These are phyloP conservation scores for Linum usitatissimum DNA, from an alignment of 345 rosid species.

Conservation along the genomic window DNA sequence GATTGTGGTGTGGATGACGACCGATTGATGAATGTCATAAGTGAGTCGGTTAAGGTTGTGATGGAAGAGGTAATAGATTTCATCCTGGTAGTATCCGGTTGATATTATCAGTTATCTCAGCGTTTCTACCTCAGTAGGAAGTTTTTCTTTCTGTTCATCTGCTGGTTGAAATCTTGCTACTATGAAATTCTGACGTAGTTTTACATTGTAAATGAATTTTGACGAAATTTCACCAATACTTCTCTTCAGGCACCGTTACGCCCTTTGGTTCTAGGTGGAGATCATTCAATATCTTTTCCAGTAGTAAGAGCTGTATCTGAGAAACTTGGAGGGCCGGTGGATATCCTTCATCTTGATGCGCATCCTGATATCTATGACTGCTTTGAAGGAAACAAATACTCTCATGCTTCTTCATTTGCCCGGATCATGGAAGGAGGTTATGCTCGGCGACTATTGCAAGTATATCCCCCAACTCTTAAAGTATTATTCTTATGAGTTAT, in stretches of 20 bases:
- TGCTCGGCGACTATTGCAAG: conserved; percentile 88
- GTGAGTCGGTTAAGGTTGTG: conserved; percentile 77
- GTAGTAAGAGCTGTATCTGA: conserved; percentile 90
- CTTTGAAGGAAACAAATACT: conserved; percentile 85
- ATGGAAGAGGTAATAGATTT: conserved; percentile 65
- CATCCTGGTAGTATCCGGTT: neutral
- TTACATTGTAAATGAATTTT: conserved; percentile 2
- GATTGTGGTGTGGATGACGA: conserved; percentile 96
- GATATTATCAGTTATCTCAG: no score
- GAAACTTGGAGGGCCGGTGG: conserved; percentile 95
- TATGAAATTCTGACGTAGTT: neutral
- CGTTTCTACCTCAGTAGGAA: no score
- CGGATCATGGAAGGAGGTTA: conserved; percentile 98
- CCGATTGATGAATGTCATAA: conserved; percentile 75
- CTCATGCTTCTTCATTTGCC: conserved; percentile 98
- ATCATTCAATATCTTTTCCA: conserved; percentile 87
- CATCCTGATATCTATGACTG: conserved; percentile 88
- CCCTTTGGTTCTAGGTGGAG: conserved; percentile 91
- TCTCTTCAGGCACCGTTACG: conserved; percentile 61
- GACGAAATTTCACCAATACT: neutral
- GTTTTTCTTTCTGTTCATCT: no score
- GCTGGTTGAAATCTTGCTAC: no score
- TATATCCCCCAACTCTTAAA: conserved; percentile 16
- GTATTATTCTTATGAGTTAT: neutral
- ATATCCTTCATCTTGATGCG: conserved; percentile 96